Base-by-base conservation (phyloP, 495 filamentous ascomycete genomes). In the Aspergillus taichungensis region DNA sequence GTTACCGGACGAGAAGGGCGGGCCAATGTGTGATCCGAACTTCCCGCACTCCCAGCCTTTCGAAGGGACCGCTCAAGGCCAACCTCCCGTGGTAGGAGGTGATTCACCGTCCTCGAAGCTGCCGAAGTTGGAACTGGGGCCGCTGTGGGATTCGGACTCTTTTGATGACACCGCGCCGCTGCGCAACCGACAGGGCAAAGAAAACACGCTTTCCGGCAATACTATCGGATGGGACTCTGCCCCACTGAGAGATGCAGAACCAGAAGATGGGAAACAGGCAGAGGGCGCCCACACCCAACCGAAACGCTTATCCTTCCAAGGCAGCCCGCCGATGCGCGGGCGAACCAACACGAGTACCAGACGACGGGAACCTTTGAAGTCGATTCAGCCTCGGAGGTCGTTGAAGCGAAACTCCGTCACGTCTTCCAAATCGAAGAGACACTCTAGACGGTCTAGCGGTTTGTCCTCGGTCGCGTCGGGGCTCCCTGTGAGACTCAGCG, bases 391-490 rank as follows among this genome's bases (percentile, higher is more conserved):
- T n/a, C 52, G 63, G n/a, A 58, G 60, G 13, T 62, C 65, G 5
- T 48, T 67, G 42, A 72, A 71, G 46, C 63, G 67, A 28, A 66
- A 69, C 13, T 70, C 69, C 7, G 54, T 62, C 7, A 52, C 62
- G 34, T 72, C 68, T 14, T 63, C 66, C 6, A 55, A 62, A 30
- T 72, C 66, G 0, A 71, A 58, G 44, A 51, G 64, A 40, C 57
- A 64, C 42, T 75, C 71, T 0, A 71, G 60, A 44, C 66, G 69
- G 6, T 67, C 69, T 0, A 73, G 72, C 46, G 69, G 69, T 2
- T 67, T 71, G 27, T 67, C 62, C 5, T 57, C 60, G 13, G 51
- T 67, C 38, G 62, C 63, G 27, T 54, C 68, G 27, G 62, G 64
- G 7, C 44, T 71, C 8, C 67, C 68, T 1, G 57, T 67, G 3